phyloP scores from a whole-genome alignment of 1,284 basidiomycete genomes.

The Melampsora larici-populina region DNA sequence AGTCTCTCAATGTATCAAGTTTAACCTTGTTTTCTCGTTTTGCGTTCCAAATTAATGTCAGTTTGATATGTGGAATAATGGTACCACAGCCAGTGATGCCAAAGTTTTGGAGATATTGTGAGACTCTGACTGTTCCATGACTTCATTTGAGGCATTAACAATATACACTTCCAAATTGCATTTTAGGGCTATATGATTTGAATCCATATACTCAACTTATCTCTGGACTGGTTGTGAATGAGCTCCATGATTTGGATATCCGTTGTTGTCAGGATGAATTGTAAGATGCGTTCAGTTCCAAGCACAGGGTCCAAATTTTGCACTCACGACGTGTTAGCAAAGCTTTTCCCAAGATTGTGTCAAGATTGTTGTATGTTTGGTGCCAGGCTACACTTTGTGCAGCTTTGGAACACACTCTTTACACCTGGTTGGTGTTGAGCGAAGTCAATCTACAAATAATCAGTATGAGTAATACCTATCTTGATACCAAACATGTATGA shows the following conservation, averaged over 20 bases:
- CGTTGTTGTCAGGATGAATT: constrained; percentile 59
- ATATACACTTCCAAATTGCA: not conserved
- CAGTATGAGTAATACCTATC: too few relatives aligned
- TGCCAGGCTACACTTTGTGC: too few relatives aligned
- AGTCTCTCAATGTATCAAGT: constrained; percentile 60
- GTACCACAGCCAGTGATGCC: constrained; percentile 59
- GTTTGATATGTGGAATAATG: constrained; percentile 61
- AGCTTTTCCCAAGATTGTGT: too few relatives aligned
- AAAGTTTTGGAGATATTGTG: constrained; percentile 73
- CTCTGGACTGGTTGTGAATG: constrained; percentile 69
- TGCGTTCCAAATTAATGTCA: too few relatives aligned
- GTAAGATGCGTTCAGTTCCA: constrained; percentile 65
- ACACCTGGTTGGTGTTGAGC: too few relatives aligned
- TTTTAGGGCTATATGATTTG: constrained; percentile 47
- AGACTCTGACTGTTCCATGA: constrained; percentile 62
- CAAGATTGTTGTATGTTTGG: too few relatives aligned
- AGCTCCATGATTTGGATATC: constrained; percentile 70
- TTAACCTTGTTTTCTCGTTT: constrained; percentile 63
- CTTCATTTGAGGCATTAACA: constrained; percentile 25
- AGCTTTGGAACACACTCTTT: too few relatives aligned
- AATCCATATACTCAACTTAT: constrained; percentile 53
- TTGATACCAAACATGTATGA: too few relatives aligned
- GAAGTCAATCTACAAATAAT: too few relatives aligned
- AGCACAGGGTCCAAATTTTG: constrained; percentile 75
- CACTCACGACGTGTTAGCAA: too few relatives aligned